These are phyloP conservation scores for Scutellaria galericulata DNA, from an alignment of 257 asterid genomes.

Conservation along the genomic window DNA sequence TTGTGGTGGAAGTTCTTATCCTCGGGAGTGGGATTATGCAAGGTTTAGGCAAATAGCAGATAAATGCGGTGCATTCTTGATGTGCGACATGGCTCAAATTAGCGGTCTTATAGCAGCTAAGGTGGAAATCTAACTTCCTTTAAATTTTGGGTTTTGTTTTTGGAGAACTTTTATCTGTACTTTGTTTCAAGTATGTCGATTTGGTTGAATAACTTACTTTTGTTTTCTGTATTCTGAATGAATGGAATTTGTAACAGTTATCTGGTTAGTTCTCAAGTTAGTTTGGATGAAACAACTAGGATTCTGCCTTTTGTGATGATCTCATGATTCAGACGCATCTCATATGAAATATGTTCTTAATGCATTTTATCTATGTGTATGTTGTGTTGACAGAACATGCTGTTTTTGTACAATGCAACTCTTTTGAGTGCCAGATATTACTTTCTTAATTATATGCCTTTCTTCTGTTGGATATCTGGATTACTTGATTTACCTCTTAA, in stretches of 20 bases:
- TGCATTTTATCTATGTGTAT: neutral
- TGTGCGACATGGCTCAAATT: constrained; percentile 99
- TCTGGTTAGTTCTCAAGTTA: neutral
- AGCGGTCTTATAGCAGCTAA: constrained; percentile 98
- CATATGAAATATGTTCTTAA: neutral
- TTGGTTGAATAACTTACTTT: constrained; percentile 10
- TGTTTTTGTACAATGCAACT: neutral
- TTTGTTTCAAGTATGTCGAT: constrained; percentile 10
- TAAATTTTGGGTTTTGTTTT: neutral
- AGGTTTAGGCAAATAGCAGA: constrained; percentile 91
- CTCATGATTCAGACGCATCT: neutral
- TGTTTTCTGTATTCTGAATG: neutral
- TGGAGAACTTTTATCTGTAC: neutral
- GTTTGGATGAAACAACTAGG: neutral
- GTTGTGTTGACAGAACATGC: neutral
- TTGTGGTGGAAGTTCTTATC: constrained; percentile 96
- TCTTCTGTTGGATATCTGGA: constrained; percentile 3
- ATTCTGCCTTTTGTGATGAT: constrained; percentile 1
- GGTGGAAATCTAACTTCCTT: constrained; percentile 48
- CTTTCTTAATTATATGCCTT: neutral
- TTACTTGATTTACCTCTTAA: constrained; percentile 24
- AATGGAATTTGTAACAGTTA: constrained; percentile 11
- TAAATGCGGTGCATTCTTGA: constrained; percentile 92
- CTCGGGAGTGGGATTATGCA: constrained; percentile 95
- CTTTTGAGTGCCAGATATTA: neutral